Evolutionary conservation across 139 green algal species (phyloP), one percentile per base, ranked within the genome.

Genomic region (Chlamydomonas applanata): DNA sequence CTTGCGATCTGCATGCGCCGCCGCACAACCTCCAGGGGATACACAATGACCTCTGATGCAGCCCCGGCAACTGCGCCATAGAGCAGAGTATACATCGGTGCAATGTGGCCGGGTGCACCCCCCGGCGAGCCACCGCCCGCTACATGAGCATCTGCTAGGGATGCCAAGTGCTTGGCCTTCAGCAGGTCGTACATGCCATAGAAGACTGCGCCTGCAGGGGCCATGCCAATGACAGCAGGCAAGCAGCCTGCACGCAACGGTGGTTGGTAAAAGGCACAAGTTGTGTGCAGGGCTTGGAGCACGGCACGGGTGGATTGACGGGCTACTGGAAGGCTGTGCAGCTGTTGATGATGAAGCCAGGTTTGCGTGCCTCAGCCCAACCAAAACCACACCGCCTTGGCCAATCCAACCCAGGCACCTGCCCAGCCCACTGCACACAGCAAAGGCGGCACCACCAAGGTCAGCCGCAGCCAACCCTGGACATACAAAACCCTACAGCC

Each of bases 141-240:
- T 25, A 5, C 54, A 2, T 29, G 30, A 22, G n/a, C 46, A 35
- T 24, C 20, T 20, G 19, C 34, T 57, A 69, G 45, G 20, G 11
- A 1, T 3, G 24, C 57, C 17, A 72, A 17, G 60, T 86, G 77
- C 16, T 25, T 53, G 44, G 69, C 30, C 79, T 94, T 94, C 11
- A 96, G 75, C n/a, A 88, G 4, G 74, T 94, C 89, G 75, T 94
- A 96, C 52, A 90, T 73, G 45, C 87, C 89, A 69, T 96, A 97
- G 74, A 95, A 97, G 4, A 96, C 80, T 17, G 91, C 91, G 24
- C 89, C 88, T 35, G 87, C 84, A n/a, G 90, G 89, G 1, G 86
- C 88, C 83, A 95, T 92, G 71, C 80, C 83, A 56, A 92, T 76
- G 4, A 97, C 70, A 2, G 90, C 89, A 5, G 91, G 91, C 24